Percentiles rank a stretch among this genome's conserved stretches.
phyloP scores from a whole-genome alignment of 139 green algal species.

The Tetratostichococcus sp. region DNA sequence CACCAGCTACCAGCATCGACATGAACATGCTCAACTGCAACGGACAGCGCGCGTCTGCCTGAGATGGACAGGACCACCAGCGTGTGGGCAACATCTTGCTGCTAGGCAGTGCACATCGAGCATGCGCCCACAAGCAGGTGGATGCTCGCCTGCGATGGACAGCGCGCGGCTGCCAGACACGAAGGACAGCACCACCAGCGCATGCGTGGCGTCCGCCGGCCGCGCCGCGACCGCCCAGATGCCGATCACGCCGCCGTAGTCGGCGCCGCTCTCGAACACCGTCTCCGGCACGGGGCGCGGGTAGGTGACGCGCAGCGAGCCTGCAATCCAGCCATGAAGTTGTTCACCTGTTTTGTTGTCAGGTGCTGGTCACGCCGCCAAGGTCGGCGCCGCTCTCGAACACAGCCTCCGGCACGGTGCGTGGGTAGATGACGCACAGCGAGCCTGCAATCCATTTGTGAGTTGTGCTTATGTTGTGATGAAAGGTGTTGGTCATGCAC shows the following conservation, averaged over 20 bases:
- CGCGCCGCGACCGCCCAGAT: constrained; percentile 10
- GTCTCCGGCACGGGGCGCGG: neutral
- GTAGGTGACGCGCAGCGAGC: neutral
- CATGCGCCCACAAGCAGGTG: neutral
- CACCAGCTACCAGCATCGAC: too few species aligned
- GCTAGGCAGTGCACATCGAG: neutral
- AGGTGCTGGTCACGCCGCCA: too few species aligned
- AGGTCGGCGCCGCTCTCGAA: too few species aligned
- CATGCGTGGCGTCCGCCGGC: neutral
- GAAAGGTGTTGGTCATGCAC: too few species aligned
- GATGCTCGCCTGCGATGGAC: constrained; percentile 12
- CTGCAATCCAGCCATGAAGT: neutral
- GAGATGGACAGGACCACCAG: too few species aligned
- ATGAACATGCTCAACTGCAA: too few species aligned
- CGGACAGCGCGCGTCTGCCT: too few species aligned
- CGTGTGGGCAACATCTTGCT: neutral
- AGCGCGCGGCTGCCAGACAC: constrained; percentile 14
- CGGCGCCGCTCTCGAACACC: constrained; percentile 11
- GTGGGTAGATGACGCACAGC: too few species aligned
- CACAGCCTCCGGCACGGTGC: too few species aligned
- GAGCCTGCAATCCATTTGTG: too few species aligned
- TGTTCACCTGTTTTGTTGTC: too few species aligned
- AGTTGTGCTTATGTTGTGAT: too few species aligned
- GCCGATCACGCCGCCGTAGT: constrained; percentile 10
- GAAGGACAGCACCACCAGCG: constrained; percentile 15